These are phyloP conservation scores for Eucalyptus tenuipes DNA, from an alignment of 345 rosid species.

Conservation along the genomic window DNA sequence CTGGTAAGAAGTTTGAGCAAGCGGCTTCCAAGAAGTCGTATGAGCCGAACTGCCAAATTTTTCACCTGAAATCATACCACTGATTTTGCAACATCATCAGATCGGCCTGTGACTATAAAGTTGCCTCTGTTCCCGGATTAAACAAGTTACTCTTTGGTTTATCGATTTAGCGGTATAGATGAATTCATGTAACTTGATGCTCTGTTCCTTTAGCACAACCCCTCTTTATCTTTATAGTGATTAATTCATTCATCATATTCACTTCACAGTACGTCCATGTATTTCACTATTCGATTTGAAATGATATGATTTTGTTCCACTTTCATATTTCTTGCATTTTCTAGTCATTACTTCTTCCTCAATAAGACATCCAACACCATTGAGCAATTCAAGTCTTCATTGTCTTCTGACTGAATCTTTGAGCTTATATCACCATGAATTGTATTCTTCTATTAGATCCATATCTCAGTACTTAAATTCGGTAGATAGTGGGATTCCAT, in stretches of 20 bases:
- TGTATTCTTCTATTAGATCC: background rate
- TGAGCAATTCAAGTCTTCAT: background rate
- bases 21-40: slow-evolving; percentile 34
- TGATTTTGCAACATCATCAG: slow-evolving; percentile 1
- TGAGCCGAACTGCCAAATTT: slow-evolving; percentile 74
- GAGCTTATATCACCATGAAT: background rate
- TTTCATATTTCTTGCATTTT: background rate
- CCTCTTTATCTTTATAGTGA: background rate
- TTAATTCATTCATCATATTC: background rate
- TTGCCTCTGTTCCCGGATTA: background rate
- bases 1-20: slow-evolving; percentile 26
- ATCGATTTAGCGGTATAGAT: background rate
- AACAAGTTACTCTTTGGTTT: background rate
- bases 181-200: background rate
- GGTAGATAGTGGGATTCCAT: background rate
- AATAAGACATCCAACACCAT: background rate
- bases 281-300: background rate
- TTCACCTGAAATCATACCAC: slow-evolving; percentile 71
- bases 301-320: background rate
- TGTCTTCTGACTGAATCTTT: background rate
- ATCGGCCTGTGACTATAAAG: background rate
- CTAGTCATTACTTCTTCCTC: background rate
- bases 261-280: background rate
- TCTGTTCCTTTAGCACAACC: background rate
- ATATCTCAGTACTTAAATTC: background rate